Evolutionary conservation across 2,329 filamentous ascomycete genomes (phyloP).

Genomic region (Albifimbria verrucaria): DNA sequence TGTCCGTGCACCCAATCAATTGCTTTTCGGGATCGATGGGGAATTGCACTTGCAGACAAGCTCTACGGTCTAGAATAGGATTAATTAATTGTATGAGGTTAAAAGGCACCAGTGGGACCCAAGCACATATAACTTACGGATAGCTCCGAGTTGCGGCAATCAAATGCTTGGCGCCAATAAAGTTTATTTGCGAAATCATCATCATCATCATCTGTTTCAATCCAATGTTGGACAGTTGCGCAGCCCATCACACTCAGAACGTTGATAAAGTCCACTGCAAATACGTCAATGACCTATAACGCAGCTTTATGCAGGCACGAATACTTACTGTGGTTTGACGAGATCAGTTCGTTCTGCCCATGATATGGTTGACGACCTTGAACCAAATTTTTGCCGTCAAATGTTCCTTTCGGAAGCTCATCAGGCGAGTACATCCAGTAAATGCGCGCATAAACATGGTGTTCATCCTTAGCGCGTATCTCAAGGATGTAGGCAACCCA

Average conservation of each 20-base stretch:
- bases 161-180: conserved; percentile 65
- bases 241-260: conserved; percentile 65
- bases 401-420: conserved; percentile 57
- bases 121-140: conserved; percentile 45
- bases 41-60: conserved; percentile 55
- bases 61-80: conserved; percentile 41
- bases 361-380: conserved; percentile 63
- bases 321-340: conserved; percentile 66
- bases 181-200: conserved; percentile 56
- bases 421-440: conserved; percentile 77
- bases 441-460: conserved; percentile 73
- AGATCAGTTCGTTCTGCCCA: conserved; percentile 64
- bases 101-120: no score
- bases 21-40: conserved; percentile 61
- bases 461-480: conserved; percentile 66
- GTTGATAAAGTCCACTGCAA: conserved; percentile 68
- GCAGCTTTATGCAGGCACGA: no score
- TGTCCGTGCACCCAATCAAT: conserved; percentile 54
- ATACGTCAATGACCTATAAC: no score
- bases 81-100: conserved; percentile 20
- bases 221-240: conserved; percentile 63
- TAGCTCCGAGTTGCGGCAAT: conserved; percentile 53
- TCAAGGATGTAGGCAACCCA: conserved; percentile 79
- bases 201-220: conserved; percentile 65
- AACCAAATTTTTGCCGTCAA: conserved; percentile 46